Evolutionary conservation across 2,329 filamentous ascomycete genomes (phyloP).

Genomic region (Macroventuria anomochaeta): DNA sequence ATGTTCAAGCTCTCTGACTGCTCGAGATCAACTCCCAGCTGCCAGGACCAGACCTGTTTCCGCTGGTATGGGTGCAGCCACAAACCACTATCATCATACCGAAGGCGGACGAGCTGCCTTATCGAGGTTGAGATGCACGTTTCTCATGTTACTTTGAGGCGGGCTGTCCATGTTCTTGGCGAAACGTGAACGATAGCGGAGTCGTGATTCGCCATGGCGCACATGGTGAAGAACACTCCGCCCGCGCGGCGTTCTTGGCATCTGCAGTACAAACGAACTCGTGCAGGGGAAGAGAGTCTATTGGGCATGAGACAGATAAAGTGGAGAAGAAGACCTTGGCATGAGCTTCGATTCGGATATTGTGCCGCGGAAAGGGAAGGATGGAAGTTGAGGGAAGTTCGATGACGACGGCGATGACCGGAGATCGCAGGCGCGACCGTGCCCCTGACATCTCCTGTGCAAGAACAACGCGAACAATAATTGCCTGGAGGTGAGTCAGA

Average conservation of each 20-base stretch:
- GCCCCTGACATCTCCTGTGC: background rate
- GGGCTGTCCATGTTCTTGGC: conserved; percentile 24
- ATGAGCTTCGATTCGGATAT: conserved; percentile 15
- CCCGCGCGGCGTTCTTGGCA: conserved; percentile 23
- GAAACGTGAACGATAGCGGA: conserved; percentile 28
- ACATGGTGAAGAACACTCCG: conserved; percentile 6
- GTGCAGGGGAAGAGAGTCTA: background rate
- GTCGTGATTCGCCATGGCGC: conserved; percentile 26
- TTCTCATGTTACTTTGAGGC: conserved; percentile 16
- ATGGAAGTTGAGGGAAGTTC: background rate
- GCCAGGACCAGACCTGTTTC: conserved; percentile 27
- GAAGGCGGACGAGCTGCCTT: conserved; percentile 33
- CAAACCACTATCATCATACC: conserved; percentile 29
- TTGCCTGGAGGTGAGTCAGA: background rate
- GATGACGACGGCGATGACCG: background rate
- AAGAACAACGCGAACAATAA: background rate
- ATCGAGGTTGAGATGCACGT: conserved; percentile 26
- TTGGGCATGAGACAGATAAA: background rate
- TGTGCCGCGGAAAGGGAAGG: conserved; percentile 1
- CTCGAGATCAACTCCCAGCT: conserved; percentile 30
- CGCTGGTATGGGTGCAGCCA: conserved; percentile 25
- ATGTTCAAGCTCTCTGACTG: conserved; percentile 40
- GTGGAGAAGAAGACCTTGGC: conserved; percentile 6
- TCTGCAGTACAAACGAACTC: conserved; percentile 9
- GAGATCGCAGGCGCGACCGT: background rate